These are phyloP conservation scores for Phaffomyces antillensis DNA, from an alignment of 805 yeast species.

Conservation along the genomic window DNA sequence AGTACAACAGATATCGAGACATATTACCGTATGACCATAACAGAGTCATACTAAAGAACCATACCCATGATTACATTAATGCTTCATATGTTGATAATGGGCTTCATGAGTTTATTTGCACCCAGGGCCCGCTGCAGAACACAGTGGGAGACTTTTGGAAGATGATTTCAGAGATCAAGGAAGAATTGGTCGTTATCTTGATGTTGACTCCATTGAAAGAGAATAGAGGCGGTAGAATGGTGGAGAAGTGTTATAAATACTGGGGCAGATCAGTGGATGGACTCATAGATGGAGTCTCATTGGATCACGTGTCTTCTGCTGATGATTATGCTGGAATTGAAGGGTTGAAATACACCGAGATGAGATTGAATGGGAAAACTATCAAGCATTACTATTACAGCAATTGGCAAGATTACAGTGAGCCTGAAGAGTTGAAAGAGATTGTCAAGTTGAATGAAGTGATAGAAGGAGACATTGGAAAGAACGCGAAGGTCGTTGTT, in stretches of 20 bases:
- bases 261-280: conserved; percentile 53
- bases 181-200: conserved; percentile 52
- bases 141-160: conserved; percentile 90
- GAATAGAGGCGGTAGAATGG: conserved; percentile 30
- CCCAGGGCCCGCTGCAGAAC: conserved; percentile 71
- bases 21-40: conserved; percentile 61
- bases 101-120: conserved; percentile 47
- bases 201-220: conserved; percentile 77
- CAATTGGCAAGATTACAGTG: conserved; percentile 81
- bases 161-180: conserved; percentile 57
- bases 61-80: conserved; percentile 20
- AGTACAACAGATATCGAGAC: conserved; percentile 49
- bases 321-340: conserved; percentile 8
- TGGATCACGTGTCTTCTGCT: no score
- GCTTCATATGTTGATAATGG: conserved; percentile 12
- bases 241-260: conserved; percentile 72
- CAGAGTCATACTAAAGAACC: conserved; percentile 37
- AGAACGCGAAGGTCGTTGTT: conserved; percentile 45
- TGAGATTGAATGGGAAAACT: conserved; percentile 27
- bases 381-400: conserved; percentile 64
- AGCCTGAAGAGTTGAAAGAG: conserved; percentile 37
- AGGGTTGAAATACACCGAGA: conserved; percentile 15
- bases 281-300: no score
- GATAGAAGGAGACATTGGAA: conserved; percentile 14
- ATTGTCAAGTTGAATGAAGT: conserved; percentile 25